Evolutionary conservation across 1,139 yeast species (phyloP).

Genomic region (Pichia sp.): DNA sequence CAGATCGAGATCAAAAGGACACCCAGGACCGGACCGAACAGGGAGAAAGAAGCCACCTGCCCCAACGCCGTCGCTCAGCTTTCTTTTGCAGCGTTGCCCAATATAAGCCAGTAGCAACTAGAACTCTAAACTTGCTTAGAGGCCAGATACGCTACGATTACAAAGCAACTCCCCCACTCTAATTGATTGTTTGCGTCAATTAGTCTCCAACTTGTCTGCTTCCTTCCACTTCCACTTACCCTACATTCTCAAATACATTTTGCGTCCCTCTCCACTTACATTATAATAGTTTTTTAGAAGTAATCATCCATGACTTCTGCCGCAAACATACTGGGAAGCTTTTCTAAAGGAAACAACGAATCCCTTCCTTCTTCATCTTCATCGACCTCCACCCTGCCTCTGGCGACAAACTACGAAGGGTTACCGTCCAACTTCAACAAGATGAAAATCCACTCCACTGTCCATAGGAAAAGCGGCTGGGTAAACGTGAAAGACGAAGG

Average conservation of each 20-base stretch:
- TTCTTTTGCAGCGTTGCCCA: background rate
- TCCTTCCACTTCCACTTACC: background rate
- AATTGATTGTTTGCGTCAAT: background rate
- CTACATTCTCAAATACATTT: background rate
- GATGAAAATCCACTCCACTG: slow-evolving; percentile 30
- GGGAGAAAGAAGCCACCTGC: background rate
- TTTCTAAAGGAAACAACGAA: slow-evolving; percentile 24
- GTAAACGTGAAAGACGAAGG: slow-evolving; percentile 92
- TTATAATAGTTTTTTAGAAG: no score
- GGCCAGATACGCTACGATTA: background rate
- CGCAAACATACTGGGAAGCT: slow-evolving; percentile 2
- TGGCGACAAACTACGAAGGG: slow-evolving; percentile 20
- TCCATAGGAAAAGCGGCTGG: slow-evolving; percentile 61
- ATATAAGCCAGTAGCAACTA: background rate
- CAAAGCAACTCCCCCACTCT: background rate
- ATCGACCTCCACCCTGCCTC: background rate
- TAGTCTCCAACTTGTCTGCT: background rate
- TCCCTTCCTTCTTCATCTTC: background rate
- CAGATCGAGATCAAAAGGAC: background rate
- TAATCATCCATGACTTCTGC: background rate
- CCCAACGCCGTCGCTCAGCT: background rate
- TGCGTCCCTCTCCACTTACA: no score
- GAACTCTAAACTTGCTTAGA: background rate
- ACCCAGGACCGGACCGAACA: background rate
- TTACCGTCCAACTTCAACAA: slow-evolving; percentile 30